Base-by-base conservation (phyloP, 495 filamentous ascomycete species). In the Xylaria grammica region DNA sequence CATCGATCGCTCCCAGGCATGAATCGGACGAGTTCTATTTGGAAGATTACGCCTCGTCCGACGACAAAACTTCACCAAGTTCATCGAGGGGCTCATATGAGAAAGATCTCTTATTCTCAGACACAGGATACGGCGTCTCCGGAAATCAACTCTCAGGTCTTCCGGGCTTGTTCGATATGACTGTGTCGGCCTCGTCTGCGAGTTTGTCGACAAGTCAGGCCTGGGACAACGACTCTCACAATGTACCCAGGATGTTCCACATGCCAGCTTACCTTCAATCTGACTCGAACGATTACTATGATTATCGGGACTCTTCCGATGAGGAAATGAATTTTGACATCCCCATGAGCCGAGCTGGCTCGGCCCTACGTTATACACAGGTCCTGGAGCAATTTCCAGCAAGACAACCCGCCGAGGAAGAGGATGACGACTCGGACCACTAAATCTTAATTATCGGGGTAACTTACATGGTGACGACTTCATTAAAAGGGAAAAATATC, bases 41-140 rank as follows among this genome's bases (percentile, higher is more conserved):
- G 19, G 46, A 60, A n/a, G 63, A 65, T 10, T 36, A 69, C 52
- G 55, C 54, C 22, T 71, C 64, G 29, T 70, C 67, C 3, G 36
- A 71, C 22, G 53, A 32, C 1, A 17, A 32, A 19, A 20, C 1
- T 4, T 56, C 61, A 19, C 30, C 42, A 42, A 27, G 51, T 4
- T 38, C 40, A 56, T 38, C 61, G 51, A 48, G 51, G 1, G 78
- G 79, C 29, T 81, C 77, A 1, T 77, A 76, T 55, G 81, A 82
- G 64, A 77, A 78, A 48, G 76, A 77, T 5, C 70, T 84, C 13
- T 70, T 84, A 17, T 82, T 82, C 48, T 70, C 71, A 22, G 76
- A 78, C 22, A 36, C 40, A 6, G 78, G 74, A 10, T 82, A 80
- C 59, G 75, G 72, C 6, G 52, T 66, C 0, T 63, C 66, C 38